phyloP scores from a whole-genome alignment of 2,329 filamentous ascomycete species.

The Colletotrichum trifolii region DNA sequence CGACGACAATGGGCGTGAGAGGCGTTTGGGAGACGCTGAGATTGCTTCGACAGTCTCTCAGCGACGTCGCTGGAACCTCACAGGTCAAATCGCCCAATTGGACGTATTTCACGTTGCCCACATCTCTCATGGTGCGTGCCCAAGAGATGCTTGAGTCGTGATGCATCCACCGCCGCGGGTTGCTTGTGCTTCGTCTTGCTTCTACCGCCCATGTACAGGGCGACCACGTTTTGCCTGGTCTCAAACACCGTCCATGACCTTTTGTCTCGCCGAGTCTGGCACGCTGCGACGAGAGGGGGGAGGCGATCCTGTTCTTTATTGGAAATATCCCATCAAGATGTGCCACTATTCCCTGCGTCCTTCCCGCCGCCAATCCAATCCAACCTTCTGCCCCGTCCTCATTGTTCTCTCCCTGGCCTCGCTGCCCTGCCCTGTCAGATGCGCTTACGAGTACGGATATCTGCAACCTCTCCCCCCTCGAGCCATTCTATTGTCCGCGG shows the following conservation, averaged over 20 bases:
- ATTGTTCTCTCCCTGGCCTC: not conserved
- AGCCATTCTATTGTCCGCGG: slow-evolving; percentile 3
- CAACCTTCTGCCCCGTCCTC: not conserved
- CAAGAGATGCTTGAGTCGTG: slow-evolving; percentile 28
- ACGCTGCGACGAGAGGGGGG: not conserved
- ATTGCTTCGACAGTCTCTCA: too few species aligned
- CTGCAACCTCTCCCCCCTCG: not conserved
- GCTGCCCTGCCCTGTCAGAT: not conserved
- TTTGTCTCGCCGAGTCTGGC: not conserved
- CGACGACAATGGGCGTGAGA: too few species aligned
- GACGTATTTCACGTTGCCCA: slow-evolving; percentile 22
- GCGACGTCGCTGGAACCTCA: slow-evolving; percentile 7
- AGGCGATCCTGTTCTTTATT: slow-evolving; percentile 10
- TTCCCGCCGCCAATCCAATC: slow-evolving; percentile 10
- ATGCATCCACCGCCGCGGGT: slow-evolving; percentile 17
- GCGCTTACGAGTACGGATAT: not conserved
- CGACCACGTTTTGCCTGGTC: slow-evolving; percentile 19
- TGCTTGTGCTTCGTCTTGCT: slow-evolving; percentile 3
- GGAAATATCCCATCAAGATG: not conserved
- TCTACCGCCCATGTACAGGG: slow-evolving; percentile 17
- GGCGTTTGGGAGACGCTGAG: too few species aligned
- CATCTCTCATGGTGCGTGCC: slow-evolving; percentile 16
- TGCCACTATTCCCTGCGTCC: slow-evolving; percentile 4
- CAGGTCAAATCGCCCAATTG: slow-evolving; percentile 18
- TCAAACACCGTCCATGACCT: slow-evolving; percentile 7